These are phyloP conservation scores for Eimeria zaria DNA, from an alignment of 169 alveolate genomes.

Conservation along the genomic window DNA sequence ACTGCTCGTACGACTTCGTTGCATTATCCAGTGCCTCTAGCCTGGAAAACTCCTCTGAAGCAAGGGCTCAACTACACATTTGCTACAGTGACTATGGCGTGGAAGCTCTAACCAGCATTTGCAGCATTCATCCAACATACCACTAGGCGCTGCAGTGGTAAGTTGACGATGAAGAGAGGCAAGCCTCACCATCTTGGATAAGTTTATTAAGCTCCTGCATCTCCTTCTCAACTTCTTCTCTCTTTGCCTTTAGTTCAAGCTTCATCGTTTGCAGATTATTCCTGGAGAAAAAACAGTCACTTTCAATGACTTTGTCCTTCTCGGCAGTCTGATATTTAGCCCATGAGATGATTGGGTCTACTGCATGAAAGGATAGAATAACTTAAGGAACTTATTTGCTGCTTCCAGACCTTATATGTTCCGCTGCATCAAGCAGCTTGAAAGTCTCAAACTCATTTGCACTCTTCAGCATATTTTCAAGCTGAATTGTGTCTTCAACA, in stretches of 20 bases:
- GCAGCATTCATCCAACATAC: not conserved
- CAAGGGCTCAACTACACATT: not conserved
- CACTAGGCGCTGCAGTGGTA: not conserved
- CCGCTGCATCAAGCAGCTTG: constrained; percentile 83
- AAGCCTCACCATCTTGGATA: constrained; percentile 46
- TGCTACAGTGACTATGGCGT: not conserved
- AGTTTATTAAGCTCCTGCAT: constrained; percentile 62
- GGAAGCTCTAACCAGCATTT: not conserved
- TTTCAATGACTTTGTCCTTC: not conserved
- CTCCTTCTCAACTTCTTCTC: constrained; percentile 75
- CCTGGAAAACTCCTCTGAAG: constrained; percentile 29
- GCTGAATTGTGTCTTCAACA: constrained; percentile 83
- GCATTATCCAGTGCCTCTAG: constrained; percentile 35
- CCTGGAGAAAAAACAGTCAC: constrained; percentile 8
- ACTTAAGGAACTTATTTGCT: too few species aligned
- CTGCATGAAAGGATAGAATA: not conserved
- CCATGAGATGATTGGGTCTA: not conserved
- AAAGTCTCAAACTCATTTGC: constrained; percentile 74
- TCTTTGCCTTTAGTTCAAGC: constrained; percentile 58
- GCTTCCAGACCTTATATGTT: constrained; percentile 67
- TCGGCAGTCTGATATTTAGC: not conserved
- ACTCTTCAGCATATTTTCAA: constrained; percentile 70
- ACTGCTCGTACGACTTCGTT: constrained; percentile 50
- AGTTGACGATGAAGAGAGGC: not conserved
- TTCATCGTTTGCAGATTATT: constrained; percentile 70